Evolutionary conservation across 2,329 filamentous ascomycete species (phyloP), one percentile per base, ranked within the genome.

Genomic region (Aspergillus pseudoviridinutans): DNA sequence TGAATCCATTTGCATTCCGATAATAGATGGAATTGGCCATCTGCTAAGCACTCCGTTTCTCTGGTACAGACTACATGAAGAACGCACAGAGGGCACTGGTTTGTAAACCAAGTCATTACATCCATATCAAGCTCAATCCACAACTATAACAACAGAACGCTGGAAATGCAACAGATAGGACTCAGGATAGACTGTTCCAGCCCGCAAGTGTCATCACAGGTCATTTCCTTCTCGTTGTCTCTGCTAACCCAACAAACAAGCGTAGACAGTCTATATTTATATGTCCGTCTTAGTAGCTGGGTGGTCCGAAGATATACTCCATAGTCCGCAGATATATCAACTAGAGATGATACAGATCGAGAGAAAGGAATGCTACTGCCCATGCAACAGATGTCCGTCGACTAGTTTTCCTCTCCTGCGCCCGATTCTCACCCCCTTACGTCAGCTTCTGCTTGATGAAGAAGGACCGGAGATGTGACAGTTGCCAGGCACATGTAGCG

Each of bases 391-490:
- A 51, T 46, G 51, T 12, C 46, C n/a, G 25, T 24, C 44, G 17
- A n/a, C 27, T n/a, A 29, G 35, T 53, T 24, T 49, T 22, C 24
- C 29, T 54, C 38, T 14, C 20, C 29, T 10, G 35, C 54, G 50
- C 28, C 44, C 50, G 29, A 32, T 2, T n/a, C 35, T 22, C 17
- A 8, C 3, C 42, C 10, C 14, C 67, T 77, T 85, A 99, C 59
- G 94, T 97, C 74, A 99, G 87, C 84, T 99, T 99, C 82, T 97
- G 93, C 84, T 99, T 99, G 82, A 99, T 99, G 81, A 99, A 99
- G 84, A 99, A 99, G 50, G 90, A 89, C 66, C 94, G 85, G 68
- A 99, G 84, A 78, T 99, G 93, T 54, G 92, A 96, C 50, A 99
- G 82, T 77, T 99, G 94, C 94, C 94, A 99, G 60, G 91, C 90